Conservation (phyloP, 2,329 filamentous ascomycete species). For the Aspergillus viridinutans region DNA sequence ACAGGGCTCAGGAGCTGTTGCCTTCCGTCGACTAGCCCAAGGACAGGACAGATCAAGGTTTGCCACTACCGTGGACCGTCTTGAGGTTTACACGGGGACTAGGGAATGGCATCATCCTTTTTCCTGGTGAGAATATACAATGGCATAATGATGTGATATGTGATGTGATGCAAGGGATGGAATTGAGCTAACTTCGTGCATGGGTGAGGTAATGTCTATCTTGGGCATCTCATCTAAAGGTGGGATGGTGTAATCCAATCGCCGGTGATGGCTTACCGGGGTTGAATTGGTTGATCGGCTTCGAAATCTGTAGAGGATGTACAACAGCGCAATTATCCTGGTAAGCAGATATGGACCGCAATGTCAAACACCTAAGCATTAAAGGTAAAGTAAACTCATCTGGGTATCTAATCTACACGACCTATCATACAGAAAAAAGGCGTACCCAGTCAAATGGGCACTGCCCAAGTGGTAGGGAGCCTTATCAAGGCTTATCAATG, state of each 20-base stretch:
- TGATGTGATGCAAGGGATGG: not conserved
- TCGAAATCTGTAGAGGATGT: not conserved
- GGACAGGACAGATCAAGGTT: not conserved
- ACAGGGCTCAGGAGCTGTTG: not conserved
- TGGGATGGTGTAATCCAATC: not conserved
- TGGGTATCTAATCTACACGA: not conserved
- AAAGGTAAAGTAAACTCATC: not conserved
- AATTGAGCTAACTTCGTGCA: not conserved
- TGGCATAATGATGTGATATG: not conserved
- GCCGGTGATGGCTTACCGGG: not conserved
- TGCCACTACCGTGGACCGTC: not conserved
- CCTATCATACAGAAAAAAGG: not conserved
- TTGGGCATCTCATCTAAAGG: not conserved
- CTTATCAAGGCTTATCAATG: conserved; percentile 10
- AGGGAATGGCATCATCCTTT: not conserved
- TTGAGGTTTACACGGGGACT: not conserved
- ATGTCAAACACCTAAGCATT: not conserved
- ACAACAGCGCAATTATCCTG: not conserved
- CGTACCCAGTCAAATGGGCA: not conserved
- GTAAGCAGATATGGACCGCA: not conserved
- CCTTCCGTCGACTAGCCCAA: not conserved
- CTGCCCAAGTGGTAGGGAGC: not conserved
- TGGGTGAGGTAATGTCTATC: not conserved
- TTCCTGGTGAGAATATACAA: not conserved
- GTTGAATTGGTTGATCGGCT: not conserved